Evolutionary conservation across 495 filamentous ascomycete species (phyloP), one percentile per base, ranked within the genome.

Genomic region (Neurospora tetrasperma): DNA sequence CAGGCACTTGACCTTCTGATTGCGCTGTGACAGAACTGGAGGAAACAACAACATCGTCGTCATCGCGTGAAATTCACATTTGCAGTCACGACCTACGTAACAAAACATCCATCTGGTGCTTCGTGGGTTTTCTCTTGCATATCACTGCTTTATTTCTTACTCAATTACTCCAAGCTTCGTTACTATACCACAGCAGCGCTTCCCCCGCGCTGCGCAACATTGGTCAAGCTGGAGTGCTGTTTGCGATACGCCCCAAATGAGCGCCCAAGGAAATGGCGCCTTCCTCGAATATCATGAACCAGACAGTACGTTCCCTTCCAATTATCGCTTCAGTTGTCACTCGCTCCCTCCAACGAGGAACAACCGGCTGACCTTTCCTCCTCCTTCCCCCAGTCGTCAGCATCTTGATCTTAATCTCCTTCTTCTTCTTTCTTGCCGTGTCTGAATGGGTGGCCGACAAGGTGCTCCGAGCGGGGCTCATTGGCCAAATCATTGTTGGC

Each of bases 401-500:
- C 46, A 85, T 94, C 41, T 85, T 94, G 14, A 87, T 85, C 27
- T 83, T 86, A 38, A 79, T 89, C 0, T 89, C 90, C 0, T 90
- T 94, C 74, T 83, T 93, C 4, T 76, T 94, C 6, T 83, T 89
- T 11, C 85, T 93, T 35, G 92, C 93, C 75, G 41, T 88, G 12
- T 75, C 85, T 59, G 88, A 89, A 74, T 80, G 83, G 72, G 69
- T 84, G 9, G 84, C 94, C 16, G 88, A 94, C 77, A 85, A 82
- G 41, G 73, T 89, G 0, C 72, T 94, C 0, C 92, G 89, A 78
- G 94, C 92, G 74, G 90, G 91, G 0, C 84, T 95, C 5, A 84
- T 94, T 69, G 92, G 93, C 0, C 89, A 95, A 76, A 85, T 95
- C 23, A 81, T 95, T 20, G 79, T 94, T 38, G 93, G 93, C 39